Percentiles rank a stretch among this genome's conserved stretches.
These are phyloP conservation scores for Daldinia decipiens DNA, from an alignment of 495 filamentous ascomycete species.

Conservation along the genomic window DNA sequence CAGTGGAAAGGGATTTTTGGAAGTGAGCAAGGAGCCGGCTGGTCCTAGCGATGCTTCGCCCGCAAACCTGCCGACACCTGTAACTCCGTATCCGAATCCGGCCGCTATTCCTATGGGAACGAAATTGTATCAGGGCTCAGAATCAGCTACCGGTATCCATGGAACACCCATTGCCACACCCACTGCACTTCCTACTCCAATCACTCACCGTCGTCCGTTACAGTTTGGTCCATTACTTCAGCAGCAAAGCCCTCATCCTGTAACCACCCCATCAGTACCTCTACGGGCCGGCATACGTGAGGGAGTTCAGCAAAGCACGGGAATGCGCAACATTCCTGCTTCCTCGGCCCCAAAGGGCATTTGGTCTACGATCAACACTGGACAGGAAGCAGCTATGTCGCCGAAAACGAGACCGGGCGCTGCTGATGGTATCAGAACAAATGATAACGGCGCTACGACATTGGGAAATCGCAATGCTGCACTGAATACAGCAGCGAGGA, in stretches of 20 bases:
- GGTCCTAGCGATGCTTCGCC: neutral
- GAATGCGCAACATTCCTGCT: neutral
- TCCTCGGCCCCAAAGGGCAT: neutral
- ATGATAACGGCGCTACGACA: neutral
- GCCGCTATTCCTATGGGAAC: neutral
- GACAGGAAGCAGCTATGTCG: neutral
- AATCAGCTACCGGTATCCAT: no score
- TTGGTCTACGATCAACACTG: neutral
- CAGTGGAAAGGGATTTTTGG: conserved; percentile 3
- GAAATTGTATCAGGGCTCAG: neutral
- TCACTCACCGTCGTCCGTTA: neutral
- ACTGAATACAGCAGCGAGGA: neutral
- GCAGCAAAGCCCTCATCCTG: neutral
- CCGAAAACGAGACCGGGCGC: neutral
- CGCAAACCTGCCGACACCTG: neutral
- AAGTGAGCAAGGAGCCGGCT: neutral
- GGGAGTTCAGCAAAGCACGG: neutral
- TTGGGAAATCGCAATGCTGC: neutral
- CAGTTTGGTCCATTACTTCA: neutral
- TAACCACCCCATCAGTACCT: neutral
- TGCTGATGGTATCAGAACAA: neutral
- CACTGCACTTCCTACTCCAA: neutral
- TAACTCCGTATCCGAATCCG: neutral
- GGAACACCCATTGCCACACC: neutral
- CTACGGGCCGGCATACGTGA: neutral